A percentile compares a stretch with the other conserved stretches of the same genome.
These are phyloP conservation scores for Aureobasidium sp. DNA, from an alignment of 2,329 filamentous ascomycete genomes.

Conservation along the genomic window DNA sequence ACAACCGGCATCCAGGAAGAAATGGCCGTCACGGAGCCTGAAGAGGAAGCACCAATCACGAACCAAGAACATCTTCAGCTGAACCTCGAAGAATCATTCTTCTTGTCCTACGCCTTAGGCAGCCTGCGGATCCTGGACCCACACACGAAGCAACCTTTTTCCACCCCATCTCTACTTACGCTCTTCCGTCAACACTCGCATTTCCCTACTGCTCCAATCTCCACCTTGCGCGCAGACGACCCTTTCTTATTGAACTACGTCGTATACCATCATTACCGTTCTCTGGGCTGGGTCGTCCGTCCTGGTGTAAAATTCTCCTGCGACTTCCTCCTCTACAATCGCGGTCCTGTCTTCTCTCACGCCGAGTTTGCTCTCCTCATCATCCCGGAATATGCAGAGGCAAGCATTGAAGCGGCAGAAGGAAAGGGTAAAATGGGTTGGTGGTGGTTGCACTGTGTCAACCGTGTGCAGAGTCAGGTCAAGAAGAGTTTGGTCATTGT, in stretches of 20 bases:
- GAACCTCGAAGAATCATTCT: slow-evolving; percentile 84
- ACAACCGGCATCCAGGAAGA: background rate
- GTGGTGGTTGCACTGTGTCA: slow-evolving; percentile 82
- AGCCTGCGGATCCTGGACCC: slow-evolving; percentile 50
- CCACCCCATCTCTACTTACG: slow-evolving; percentile 44
- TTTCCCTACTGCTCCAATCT: slow-evolving; percentile 22
- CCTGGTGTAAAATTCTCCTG: slow-evolving; percentile 90
- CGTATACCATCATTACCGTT: slow-evolving; percentile 93
- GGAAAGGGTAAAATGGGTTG: slow-evolving; percentile 51
- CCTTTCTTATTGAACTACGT: slow-evolving; percentile 79
- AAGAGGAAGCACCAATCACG: slow-evolving; percentile 17
- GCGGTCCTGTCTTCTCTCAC: slow-evolving; percentile 88
- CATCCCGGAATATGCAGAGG: slow-evolving; percentile 63
- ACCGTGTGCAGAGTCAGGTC: slow-evolving; percentile 82
- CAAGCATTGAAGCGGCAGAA: slow-evolving; percentile 36
- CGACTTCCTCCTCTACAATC: slow-evolving; percentile 89
- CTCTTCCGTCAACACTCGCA: slow-evolving; percentile 42
- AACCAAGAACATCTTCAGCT: slow-evolving; percentile 85
- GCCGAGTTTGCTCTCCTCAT: slow-evolving; percentile 87
- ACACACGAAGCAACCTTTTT: slow-evolving; percentile 22
- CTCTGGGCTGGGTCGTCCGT: slow-evolving; percentile 87
- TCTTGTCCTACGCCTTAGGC: slow-evolving; percentile 74
- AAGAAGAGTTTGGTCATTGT: slow-evolving; percentile 81
- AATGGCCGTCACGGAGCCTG: background rate
- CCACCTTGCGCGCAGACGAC: slow-evolving; percentile 61